Conservation (phyloP, 345 rosid genomes). For the Pistacia atlantica region DNA sequence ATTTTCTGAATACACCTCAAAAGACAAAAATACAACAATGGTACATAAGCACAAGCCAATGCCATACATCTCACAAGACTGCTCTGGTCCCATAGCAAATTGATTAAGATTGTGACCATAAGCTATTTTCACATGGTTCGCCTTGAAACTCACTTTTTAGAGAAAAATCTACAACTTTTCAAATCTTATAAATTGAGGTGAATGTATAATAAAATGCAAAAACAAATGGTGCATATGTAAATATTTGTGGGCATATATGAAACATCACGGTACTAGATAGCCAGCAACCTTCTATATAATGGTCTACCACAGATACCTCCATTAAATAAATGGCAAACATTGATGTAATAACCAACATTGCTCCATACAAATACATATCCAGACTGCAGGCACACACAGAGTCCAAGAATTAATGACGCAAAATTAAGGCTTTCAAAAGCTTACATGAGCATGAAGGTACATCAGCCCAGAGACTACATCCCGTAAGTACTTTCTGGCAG, state of each 20-base stretch:
- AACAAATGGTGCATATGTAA: neutral
- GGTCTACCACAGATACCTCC: neutral
- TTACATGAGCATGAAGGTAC: conserved; percentile 97
- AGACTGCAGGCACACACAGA: neutral
- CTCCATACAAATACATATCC: neutral
- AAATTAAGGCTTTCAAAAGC: conserved; percentile 17
- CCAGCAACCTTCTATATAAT: neutral
- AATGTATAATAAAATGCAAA: neutral
- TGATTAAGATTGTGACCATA: neutral
- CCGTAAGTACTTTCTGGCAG: conserved; percentile 86
- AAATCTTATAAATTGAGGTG: neutral
- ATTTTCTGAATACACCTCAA: neutral
- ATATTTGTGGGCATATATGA: neutral
- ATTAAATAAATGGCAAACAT: neutral
- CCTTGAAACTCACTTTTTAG: neutral
- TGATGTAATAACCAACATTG: neutral
- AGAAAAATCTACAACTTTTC: neutral
- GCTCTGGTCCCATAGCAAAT: neutral
- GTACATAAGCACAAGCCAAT: neutral
- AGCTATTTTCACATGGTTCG: neutral
- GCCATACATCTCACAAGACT: neutral
- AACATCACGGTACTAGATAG: neutral
- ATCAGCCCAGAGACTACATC: conserved; percentile 84
- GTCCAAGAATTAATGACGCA: neutral
- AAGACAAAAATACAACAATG: neutral